Conservation (phyloP, 75 land plant species). For the Chamaecyparis obtusa region DNA sequence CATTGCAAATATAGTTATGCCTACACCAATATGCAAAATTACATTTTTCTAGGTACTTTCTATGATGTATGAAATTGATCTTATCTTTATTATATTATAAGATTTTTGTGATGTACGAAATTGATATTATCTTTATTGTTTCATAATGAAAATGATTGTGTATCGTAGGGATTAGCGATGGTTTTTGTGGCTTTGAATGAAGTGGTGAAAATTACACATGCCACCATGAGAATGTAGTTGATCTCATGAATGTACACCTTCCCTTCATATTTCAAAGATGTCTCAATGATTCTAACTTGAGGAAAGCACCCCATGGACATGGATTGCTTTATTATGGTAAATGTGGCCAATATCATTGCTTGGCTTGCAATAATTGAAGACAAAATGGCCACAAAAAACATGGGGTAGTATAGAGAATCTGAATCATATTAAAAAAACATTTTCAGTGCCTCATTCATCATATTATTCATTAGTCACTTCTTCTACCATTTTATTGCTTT, state of each 20-base stretch:
- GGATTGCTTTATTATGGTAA: constrained; percentile 55
- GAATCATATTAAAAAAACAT: background rate
- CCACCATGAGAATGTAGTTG: constrained; percentile 53
- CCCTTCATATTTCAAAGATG: constrained; percentile 52
- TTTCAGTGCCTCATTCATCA: too few species aligned
- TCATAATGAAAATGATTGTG: background rate
- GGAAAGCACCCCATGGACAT: constrained; percentile 59
- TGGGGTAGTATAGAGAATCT: constrained; percentile 64
- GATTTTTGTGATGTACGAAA: too few species aligned
- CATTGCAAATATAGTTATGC: constrained; percentile 34
- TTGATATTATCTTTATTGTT: too few species aligned
- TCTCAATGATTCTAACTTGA: constrained; percentile 46
- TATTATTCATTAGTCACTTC: too few species aligned
- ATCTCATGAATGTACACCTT: constrained; percentile 69
- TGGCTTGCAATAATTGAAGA: constrained; percentile 75
- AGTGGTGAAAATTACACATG: constrained; percentile 40
- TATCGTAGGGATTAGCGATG: constrained; percentile 68
- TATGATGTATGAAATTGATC: too few species aligned
- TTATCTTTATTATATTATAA: too few species aligned
- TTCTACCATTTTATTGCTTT: too few species aligned
- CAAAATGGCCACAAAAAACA: constrained; percentile 50
- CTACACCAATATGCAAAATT: constrained; percentile 5
- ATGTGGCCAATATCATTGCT: constrained; percentile 70
- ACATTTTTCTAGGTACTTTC: too few species aligned
- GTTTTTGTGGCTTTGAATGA: constrained; percentile 42